These are phyloP conservation scores for Stephanodiscus triporus DNA, from an alignment of 108 stramenopile genomes.

Conservation along the genomic window DNA sequence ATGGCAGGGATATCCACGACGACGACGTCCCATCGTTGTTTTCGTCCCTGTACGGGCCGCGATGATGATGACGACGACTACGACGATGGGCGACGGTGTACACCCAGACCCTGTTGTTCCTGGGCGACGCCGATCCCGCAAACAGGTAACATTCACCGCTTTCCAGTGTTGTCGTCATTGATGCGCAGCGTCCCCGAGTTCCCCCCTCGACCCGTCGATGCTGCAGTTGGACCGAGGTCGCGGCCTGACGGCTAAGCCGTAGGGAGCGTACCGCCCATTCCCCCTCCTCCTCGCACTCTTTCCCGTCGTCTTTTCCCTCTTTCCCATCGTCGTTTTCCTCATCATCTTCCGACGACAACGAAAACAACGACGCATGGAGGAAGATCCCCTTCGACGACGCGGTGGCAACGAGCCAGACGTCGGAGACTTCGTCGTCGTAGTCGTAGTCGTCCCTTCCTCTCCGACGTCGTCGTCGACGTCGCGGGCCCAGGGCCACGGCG, in stretches of 20 bases:
- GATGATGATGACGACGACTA: neutral
- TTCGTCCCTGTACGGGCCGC: constrained; percentile 5
- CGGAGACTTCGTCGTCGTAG: neutral
- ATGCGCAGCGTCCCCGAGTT: constrained; percentile 14
- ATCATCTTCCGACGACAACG: neutral
- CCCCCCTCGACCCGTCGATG: neutral
- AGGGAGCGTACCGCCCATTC: too few species aligned
- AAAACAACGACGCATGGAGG: constrained; percentile 1
- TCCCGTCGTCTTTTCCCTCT: neutral
- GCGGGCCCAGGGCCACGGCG: neutral
- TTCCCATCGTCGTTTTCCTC: neutral
- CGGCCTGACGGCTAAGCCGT: constrained; percentile 21
- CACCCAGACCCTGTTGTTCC: constrained; percentile 81
- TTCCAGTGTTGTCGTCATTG: neutral
- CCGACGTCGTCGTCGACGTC: neutral
- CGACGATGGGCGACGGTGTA: constrained; percentile 40
- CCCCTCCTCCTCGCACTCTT: neutral
- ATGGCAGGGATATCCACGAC: constrained; percentile 28
- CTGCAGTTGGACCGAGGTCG: constrained; percentile 52
- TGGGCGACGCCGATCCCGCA: constrained; percentile 74
- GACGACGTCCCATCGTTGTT: neutral
- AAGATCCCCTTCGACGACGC: constrained; percentile 32
- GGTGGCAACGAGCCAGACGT: constrained; percentile 26
- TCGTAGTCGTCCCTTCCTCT: neutral
- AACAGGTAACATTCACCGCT: constrained; percentile 51